Percentiles rank a stretch among this genome's conserved stretches.
Evolutionary conservation across 2,329 filamentous ascomycete genomes (phyloP).

Genomic region (Fusarium virguliforme): DNA sequence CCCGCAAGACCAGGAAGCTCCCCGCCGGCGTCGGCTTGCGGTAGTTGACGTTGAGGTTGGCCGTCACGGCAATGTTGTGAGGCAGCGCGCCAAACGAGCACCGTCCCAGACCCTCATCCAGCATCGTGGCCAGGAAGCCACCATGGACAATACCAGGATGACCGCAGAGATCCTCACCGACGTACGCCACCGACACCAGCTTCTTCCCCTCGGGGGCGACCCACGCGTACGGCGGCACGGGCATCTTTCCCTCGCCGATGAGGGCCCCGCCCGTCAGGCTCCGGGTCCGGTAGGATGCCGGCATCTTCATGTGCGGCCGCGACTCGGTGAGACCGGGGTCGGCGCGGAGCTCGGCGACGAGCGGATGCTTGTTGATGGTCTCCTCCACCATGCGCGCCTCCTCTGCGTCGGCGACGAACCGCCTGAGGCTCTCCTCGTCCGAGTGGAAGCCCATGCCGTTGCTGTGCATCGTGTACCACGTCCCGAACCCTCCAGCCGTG

Average conservation of each 20-base stretch:
- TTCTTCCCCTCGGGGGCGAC: conserved; percentile 78
- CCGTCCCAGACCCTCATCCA: conserved; percentile 90
- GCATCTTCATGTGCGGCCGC: conserved; percentile 90
- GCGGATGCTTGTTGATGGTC: conserved; percentile 81
- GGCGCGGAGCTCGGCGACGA: conserved; percentile 78
- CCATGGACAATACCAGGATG: conserved; percentile 94
- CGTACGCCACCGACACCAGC: conserved; percentile 81
- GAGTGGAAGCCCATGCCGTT: conserved; percentile 60
- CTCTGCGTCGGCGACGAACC: conserved; percentile 73
- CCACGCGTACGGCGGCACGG: conserved; percentile 87
- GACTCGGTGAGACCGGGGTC: conserved; percentile 80
- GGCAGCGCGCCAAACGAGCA: conserved; percentile 92
- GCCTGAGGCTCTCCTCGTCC: conserved; percentile 80
- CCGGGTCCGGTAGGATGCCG: conserved; percentile 76
- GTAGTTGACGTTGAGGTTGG: conserved; percentile 88
- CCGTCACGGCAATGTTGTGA: conserved; percentile 88
- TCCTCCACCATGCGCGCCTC: conserved; percentile 75
- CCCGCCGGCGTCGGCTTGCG: conserved; percentile 83
- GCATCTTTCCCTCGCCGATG: conserved; percentile 80
- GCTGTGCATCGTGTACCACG: conserved; percentile 57
- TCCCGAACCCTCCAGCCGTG: conserved; percentile 54
- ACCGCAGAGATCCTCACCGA: conserved; percentile 86
- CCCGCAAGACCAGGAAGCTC: conserved; percentile 83
- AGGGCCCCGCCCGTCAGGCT: conserved; percentile 89
- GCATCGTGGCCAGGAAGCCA: conserved; percentile 89